Evolutionary conservation across 495 filamentous ascomycete genomes (phyloP), one percentile per base, ranked within the genome.

Genomic region (Staphylotrichum longicolle): DNA sequence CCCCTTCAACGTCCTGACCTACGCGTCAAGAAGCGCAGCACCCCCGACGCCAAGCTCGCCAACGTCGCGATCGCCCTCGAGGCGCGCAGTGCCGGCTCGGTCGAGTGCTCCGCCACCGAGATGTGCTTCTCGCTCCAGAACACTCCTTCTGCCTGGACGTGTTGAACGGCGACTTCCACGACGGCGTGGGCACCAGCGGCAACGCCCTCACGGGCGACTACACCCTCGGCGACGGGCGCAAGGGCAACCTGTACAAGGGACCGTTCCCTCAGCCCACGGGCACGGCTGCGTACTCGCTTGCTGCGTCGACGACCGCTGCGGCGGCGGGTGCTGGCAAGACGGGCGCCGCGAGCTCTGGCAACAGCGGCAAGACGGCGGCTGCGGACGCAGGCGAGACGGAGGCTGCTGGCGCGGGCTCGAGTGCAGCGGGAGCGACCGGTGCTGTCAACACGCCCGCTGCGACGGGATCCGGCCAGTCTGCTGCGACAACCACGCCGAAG

Each of bases 1-100:
- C 48, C 48, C 48, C 12, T 50, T 50, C 48, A 20, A 39, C 6
- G 5, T 6, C 6, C 6, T 39, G 5, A 7, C 48, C 32, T 15
- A 50, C 48, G 48, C 48, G 48, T 50, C 48, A 50, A 34, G 48
- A 50, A 50, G 48, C 48, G 48, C 30, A 50, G 30, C 8, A 50
- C 48, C 8, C 48, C 48, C 48, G 32, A 50, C 48, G 48, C 48
- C 9, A 15, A 20, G 48, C 32, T 50, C 30, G 48, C 48, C 48
- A 50, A 50, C 48, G 30, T 50, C 11, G 48, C 30, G 30, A 5
- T 7, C 45, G 15, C 12, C 45, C 10, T 50, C 48, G 10, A 5
- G 30, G 30, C 30, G 11, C 48, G 48, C 48, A 10, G 7, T 20
- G 32, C 48, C 7, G 30, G 5, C 30, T 14, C 30, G 30, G 48